phyloP scores from a whole-genome alignment of 1,284 basidiomycete genomes.

The Heterobasidion annosum region DNA sequence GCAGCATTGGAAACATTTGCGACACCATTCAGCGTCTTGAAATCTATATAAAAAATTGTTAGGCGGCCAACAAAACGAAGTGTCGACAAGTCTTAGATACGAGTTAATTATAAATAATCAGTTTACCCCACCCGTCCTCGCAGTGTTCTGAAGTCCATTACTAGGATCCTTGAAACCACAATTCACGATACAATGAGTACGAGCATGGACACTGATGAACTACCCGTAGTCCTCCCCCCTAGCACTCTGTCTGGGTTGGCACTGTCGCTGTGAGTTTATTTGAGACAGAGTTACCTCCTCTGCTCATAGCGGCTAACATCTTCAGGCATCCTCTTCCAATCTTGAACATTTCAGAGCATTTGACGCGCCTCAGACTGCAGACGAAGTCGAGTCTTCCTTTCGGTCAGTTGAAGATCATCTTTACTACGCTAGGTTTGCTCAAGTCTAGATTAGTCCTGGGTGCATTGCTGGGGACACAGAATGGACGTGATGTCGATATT shows the following conservation, averaged over 20 bases:
- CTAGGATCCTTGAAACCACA: not conserved
- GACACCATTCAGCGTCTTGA: no score
- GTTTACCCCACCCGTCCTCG: no score
- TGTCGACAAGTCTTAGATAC: no score
- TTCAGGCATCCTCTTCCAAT: slow-evolving; percentile 90
- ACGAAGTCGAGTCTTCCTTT: slow-evolving; percentile 54
- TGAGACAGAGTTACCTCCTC: not conserved
- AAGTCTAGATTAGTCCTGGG: slow-evolving; percentile 62
- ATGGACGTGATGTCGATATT: slow-evolving; percentile 90
- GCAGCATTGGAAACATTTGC: no score
- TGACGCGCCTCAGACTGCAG: slow-evolving; percentile 78
- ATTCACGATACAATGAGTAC: slow-evolving; percentile 46
- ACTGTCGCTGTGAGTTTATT: slow-evolving; percentile 52
- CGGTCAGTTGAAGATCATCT: slow-evolving; percentile 30
- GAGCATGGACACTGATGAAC: slow-evolving; percentile 71
- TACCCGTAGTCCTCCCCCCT: slow-evolving; percentile 61
- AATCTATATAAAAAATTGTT: no score
- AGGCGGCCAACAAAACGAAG: no score
- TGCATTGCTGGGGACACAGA: slow-evolving; percentile 90
- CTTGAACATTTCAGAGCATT: slow-evolving; percentile 93
- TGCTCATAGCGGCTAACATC: not conserved
- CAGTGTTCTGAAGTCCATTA: not conserved
- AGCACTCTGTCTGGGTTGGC: slow-evolving; percentile 62
- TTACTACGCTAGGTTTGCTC: slow-evolving; percentile 1
- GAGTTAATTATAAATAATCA: no score